Conservation (phyloP, 2,329 filamentous ascomycete genomes). For the Tolypocladium capitatum region DNA sequence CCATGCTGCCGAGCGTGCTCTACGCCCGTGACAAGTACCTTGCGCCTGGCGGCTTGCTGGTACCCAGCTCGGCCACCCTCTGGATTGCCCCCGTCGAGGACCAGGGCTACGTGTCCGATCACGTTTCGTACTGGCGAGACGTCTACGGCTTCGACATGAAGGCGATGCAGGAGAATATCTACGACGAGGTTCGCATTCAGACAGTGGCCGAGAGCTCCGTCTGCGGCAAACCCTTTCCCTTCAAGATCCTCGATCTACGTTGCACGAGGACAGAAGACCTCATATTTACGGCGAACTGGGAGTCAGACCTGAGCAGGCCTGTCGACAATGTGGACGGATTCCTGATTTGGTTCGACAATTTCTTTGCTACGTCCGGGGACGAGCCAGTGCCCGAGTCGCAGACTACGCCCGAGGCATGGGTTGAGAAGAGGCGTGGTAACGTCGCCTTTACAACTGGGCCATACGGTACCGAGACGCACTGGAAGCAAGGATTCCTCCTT, state of each 20-base stretch:
- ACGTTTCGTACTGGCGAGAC: conserved; percentile 75
- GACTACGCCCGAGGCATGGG: conserved; percentile 50
- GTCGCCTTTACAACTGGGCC: conserved; percentile 87
- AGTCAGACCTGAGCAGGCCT: conserved; percentile 45
- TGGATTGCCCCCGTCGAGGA: conserved; percentile 73
- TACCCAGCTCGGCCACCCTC: conserved; percentile 74
- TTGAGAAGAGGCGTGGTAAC: conserved; percentile 40
- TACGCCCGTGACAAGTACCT: conserved; percentile 82
- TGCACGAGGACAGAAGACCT: conserved; percentile 59
- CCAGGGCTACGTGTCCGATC: conserved; percentile 61
- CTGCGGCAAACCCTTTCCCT: conserved; percentile 47
- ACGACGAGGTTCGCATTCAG: conserved; percentile 70
- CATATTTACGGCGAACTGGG: conserved; percentile 58
- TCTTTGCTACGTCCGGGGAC: conserved; percentile 57
- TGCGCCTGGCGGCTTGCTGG: conserved; percentile 64
- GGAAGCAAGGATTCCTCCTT: conserved; percentile 72
- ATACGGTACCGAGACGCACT: conserved; percentile 65
- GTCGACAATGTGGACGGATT: conserved; percentile 70
- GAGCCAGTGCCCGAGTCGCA: conserved; percentile 34
- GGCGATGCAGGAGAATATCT: conserved; percentile 72
- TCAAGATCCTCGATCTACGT: conserved; percentile 67
- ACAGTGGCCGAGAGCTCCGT: conserved; percentile 50
- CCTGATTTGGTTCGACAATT: conserved; percentile 87
- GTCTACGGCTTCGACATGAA: conserved; percentile 94
- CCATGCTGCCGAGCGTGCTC: conserved; percentile 88